Evolutionary conservation across 2,329 filamentous ascomycete species (phyloP).

Genomic region (Colletotrichum noveboracense): DNA sequence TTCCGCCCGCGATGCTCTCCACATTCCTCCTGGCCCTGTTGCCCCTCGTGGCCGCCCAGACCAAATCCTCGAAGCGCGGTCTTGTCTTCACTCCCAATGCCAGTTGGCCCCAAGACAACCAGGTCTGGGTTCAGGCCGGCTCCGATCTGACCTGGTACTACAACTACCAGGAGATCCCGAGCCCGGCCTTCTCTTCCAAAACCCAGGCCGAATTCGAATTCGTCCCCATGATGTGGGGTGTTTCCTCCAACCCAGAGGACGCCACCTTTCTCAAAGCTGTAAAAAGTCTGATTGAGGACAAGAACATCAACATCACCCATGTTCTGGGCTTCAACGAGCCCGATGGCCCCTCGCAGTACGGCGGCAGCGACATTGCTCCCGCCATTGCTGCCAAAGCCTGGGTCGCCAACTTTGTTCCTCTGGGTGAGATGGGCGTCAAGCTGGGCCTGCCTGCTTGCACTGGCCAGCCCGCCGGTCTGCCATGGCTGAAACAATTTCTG

Average conservation of each 20-base stretch:
- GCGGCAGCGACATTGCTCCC: conserved; percentile 68
- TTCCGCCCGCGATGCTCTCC: conserved; percentile 12
- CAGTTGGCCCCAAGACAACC: conserved; percentile 64
- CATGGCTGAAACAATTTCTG: conserved; percentile 60
- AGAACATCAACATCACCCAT: conserved; percentile 65
- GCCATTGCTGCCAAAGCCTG: conserved; percentile 69
- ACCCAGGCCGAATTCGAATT: conserved; percentile 69
- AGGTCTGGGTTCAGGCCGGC: conserved; percentile 62
- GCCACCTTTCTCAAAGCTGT: conserved; percentile 68
- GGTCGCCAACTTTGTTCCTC: conserved; percentile 74
- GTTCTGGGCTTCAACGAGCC: conserved; percentile 84
- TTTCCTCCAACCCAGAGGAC: conserved; percentile 50
- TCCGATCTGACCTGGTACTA: conserved; percentile 83
- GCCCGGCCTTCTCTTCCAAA: conserved; percentile 51
- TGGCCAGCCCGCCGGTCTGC: conserved; percentile 61
- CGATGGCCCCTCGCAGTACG: conserved; percentile 59
- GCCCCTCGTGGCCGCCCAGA: conserved; percentile 29
- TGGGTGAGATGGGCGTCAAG: conserved; percentile 67
- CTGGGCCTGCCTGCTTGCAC: conserved; percentile 76
- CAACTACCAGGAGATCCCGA: conserved; percentile 71
- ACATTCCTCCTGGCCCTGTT: conserved; percentile 25
- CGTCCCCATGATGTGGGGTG: conserved; percentile 82
- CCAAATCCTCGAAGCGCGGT: conserved; percentile 68
- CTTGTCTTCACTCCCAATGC: conserved; percentile 70
- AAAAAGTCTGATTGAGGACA: conserved; percentile 53